A percentile compares a stretch with the other conserved stretches of the same genome.
Conservation (phyloP, 257 asterid species). For the Nicotiana sylvestris region DNA sequence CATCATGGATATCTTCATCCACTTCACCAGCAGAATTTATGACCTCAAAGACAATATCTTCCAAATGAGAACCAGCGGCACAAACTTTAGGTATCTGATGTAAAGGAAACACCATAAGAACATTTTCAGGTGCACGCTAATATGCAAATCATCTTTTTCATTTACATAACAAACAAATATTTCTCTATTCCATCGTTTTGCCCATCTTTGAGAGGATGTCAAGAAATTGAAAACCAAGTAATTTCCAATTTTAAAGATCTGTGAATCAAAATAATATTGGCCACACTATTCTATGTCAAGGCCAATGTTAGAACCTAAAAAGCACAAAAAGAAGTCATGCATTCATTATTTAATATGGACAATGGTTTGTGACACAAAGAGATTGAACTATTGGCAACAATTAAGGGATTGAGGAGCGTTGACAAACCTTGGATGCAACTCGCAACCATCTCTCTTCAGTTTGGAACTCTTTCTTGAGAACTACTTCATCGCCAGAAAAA, state of each 20-base stretch:
- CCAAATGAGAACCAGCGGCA: slow-evolving; percentile 47
- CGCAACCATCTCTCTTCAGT: slow-evolving; percentile 47
- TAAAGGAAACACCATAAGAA: background rate
- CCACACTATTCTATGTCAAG: background rate
- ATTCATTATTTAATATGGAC: no score
- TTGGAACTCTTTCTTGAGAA: slow-evolving; percentile 30
- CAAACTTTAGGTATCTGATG: slow-evolving; percentile 43
- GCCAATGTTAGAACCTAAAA: background rate
- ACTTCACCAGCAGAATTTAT: slow-evolving; percentile 41
- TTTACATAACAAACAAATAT: background rate
- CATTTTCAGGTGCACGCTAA: background rate
- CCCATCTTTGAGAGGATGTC: background rate
- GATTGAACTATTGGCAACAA: background rate
- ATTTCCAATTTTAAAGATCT: background rate
- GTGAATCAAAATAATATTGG: background rate
- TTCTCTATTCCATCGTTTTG: background rate
- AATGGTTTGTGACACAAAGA: background rate
- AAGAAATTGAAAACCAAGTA: background rate
- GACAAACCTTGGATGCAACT: slow-evolving; percentile 37
- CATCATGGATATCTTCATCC: slow-evolving; percentile 45
- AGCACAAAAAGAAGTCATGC: background rate
- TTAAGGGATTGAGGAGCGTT: background rate
- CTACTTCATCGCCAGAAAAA: slow-evolving; percentile 13
- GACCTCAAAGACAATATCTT: slow-evolving; percentile 51
- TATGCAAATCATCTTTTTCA: background rate